A percentile compares a stretch with the other conserved stretches of the same genome.
Evolutionary conservation across 345 rosid genomes (phyloP).

Genomic region (sweet orange (Citrus sinensis)): DNA sequence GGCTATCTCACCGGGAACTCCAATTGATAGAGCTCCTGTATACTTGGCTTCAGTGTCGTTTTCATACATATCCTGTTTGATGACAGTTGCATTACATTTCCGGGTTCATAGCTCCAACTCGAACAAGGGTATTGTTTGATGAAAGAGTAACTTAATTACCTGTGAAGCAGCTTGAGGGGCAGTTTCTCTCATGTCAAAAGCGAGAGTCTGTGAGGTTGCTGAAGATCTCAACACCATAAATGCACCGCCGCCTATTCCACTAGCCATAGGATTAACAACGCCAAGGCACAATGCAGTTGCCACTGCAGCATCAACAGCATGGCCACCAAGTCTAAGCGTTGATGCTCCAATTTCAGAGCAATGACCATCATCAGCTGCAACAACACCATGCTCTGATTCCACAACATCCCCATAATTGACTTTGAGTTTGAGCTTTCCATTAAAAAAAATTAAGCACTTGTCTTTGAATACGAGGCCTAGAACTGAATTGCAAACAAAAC

Average conservation of each 20-base stretch:
- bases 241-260: conserved; percentile 95
- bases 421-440: conserved; percentile 22
- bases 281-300: conserved; percentile 86
- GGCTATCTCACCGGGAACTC: conserved; percentile 95
- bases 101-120: too few species aligned
- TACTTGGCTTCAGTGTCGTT: conserved; percentile 45
- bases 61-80: conserved; percentile 69
- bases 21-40: conserved; percentile 69
- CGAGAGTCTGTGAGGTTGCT: conserved; percentile 40
- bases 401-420: conserved; percentile 33
- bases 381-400: conserved; percentile 77
- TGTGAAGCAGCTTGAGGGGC: conserved; percentile 86
- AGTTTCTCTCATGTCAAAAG: conserved; percentile 94
- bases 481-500: conserved; percentile 18
- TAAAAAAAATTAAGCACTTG: conserved; percentile 7
- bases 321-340: conserved; percentile 75
- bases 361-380: conserved; percentile 86
- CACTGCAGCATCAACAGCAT: conserved; percentile 90
- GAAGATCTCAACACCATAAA: conserved; percentile 79
- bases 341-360: conserved; percentile 85
- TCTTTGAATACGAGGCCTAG: conserved; percentile 43
- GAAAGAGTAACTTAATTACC: conserved; percentile 20
- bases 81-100: background rate
- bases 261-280: conserved; percentile 81
- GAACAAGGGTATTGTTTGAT: too few species aligned